Conservation (phyloP, 371 early-diverging fungal species). For the Rhizomucor pusillus region DNA sequence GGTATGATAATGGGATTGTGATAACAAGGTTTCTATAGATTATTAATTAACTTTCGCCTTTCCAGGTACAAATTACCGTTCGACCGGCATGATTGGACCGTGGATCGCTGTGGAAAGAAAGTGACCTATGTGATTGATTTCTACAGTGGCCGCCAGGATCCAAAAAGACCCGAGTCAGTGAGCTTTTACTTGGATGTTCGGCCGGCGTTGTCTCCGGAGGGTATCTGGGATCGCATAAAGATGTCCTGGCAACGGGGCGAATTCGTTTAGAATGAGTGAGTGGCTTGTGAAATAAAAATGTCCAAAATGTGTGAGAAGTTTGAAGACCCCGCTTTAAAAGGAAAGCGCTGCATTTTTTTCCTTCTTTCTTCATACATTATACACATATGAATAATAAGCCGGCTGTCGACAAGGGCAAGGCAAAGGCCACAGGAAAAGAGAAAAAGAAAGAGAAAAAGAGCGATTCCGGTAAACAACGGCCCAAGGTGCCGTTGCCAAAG, state of each 20-base stretch:
- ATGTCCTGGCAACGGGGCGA: slow-evolving; percentile 41
- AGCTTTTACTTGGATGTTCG: slow-evolving; percentile 90
- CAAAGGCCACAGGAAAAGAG: too few relatives aligned
- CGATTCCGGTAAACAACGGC: too few relatives aligned
- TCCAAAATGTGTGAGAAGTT: too few relatives aligned
- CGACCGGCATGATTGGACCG: slow-evolving; percentile 97
- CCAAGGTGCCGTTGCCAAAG: too few relatives aligned
- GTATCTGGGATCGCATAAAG: slow-evolving; percentile 55
- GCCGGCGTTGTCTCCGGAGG: slow-evolving; percentile 65
- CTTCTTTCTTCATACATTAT: too few relatives aligned
- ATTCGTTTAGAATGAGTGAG: slow-evolving; percentile 21
- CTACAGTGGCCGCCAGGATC: slow-evolving; percentile 74
- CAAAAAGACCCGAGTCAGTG: slow-evolving; percentile 52
- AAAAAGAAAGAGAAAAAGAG: too few relatives aligned
- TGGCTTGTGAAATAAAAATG: background rate
- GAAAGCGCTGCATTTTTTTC: too few relatives aligned
- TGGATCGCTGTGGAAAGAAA: slow-evolving; percentile 90
- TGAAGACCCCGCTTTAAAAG: too few relatives aligned
- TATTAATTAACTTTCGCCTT: background rate
- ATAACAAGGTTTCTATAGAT: background rate
- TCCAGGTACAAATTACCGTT: slow-evolving; percentile 74
- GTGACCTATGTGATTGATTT: slow-evolving; percentile 96
- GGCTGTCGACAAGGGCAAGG: too few relatives aligned
- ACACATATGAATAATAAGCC: too few relatives aligned
- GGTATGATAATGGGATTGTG: slow-evolving; percentile 35